These are phyloP conservation scores for Coprinopsis strossmayeri DNA, from an alignment of 768 basidiomycete genomes.

Conservation along the genomic window DNA sequence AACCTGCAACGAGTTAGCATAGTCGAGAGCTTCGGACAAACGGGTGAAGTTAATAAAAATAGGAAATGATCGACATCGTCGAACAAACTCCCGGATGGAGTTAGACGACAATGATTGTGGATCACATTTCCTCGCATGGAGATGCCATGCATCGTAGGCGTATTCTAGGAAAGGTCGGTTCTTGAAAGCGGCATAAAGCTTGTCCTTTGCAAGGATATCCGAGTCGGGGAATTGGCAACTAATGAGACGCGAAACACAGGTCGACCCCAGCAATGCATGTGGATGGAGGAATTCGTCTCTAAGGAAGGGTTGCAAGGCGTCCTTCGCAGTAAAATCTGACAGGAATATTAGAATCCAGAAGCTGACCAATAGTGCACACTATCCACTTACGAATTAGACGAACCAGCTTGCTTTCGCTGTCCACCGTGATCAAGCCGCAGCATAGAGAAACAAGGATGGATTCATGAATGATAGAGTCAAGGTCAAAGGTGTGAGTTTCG, in stretches of 20 bases:
- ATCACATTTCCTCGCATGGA: not conserved
- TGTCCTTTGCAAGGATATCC: not conserved
- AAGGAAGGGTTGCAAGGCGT: not conserved
- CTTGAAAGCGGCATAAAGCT: not conserved
- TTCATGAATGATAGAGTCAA: not conserved
- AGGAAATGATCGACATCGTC: not conserved
- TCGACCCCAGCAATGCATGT: not conserved
- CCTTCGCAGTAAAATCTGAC: slow-evolving; percentile 2
- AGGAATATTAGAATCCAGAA: not conserved
- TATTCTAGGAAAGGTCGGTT: not conserved
- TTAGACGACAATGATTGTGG: not conserved
- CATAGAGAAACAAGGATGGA: not conserved
- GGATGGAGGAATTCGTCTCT: not conserved
- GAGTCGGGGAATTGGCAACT: not conserved
- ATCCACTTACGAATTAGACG: slow-evolving; percentile 3
- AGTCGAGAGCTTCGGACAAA: not conserved
- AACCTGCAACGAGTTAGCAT: not conserved
- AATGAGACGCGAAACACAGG: not conserved
- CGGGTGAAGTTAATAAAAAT: too few species aligned
- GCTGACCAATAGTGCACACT: too few species aligned
- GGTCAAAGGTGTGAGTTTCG: not conserved
- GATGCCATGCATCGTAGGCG: not conserved
- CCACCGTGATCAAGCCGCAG: not conserved
- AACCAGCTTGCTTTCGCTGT: not conserved
- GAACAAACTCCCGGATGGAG: not conserved